A percentile compares a stretch with the other conserved stretches of the same genome.
These are phyloP conservation scores for Thalassiosira profunda DNA, from an alignment of 108 stramenopile genomes.

Conservation along the genomic window DNA sequence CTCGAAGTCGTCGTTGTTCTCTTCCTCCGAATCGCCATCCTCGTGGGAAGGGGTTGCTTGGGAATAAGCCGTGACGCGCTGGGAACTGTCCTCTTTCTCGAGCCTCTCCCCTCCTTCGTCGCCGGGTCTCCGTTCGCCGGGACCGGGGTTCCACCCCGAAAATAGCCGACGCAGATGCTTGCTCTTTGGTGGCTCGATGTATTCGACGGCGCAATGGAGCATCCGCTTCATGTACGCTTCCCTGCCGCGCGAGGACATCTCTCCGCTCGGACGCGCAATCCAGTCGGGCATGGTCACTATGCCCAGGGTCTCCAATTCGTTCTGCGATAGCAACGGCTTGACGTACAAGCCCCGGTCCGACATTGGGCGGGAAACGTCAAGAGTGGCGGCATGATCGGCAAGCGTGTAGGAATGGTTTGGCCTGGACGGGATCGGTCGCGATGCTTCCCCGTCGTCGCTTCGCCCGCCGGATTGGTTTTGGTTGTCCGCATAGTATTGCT, in stretches of 20 bases:
- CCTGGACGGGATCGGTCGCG: not conserved
- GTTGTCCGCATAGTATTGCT: slow-evolving; percentile 20
- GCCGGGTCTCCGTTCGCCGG: slow-evolving; percentile 31
- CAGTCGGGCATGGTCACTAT: slow-evolving; percentile 44
- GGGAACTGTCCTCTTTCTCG: slow-evolving; percentile 8
- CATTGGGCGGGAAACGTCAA: slow-evolving; percentile 19
- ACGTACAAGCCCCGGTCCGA: slow-evolving; percentile 28
- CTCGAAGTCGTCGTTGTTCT: slow-evolving; percentile 22
- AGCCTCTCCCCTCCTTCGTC: not conserved
- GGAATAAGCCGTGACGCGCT: slow-evolving; percentile 21
- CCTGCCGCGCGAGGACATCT: slow-evolving; percentile 12
- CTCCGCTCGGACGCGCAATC: slow-evolving; percentile 17
- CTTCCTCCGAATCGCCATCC: slow-evolving; percentile 15
- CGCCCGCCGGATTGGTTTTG: not conserved
- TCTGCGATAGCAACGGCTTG: slow-evolving; percentile 33
- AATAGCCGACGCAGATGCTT: slow-evolving; percentile 32
- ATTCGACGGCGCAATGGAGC: slow-evolving; percentile 23
- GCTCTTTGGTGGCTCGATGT: slow-evolving; percentile 45
- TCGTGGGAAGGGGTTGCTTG: not conserved
- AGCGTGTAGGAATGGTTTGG: slow-evolving; percentile 20
- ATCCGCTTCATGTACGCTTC: slow-evolving; percentile 30
- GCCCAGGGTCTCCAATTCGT: slow-evolving; percentile 34
- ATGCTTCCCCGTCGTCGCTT: not conserved
- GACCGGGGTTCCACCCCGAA: slow-evolving; percentile 50
- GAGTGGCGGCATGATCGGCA: slow-evolving; percentile 36